Evolutionary conservation across 2,329 filamentous ascomycete species (phyloP).

Genomic region (Aspergillus versicolor): DNA sequence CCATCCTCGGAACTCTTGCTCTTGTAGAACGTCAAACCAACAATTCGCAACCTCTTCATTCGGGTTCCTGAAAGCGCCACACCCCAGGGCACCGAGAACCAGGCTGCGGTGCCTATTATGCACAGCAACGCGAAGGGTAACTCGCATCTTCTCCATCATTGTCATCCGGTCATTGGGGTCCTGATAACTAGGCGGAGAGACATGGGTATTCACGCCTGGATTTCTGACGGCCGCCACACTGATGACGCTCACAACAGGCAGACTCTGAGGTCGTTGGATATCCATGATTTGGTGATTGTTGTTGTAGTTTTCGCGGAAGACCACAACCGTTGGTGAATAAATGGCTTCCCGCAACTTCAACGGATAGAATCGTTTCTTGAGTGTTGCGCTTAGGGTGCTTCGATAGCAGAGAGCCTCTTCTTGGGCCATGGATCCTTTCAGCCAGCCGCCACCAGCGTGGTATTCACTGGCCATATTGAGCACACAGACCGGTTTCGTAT

Average conservation of each 20-base stretch:
- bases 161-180: constrained; percentile 48
- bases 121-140: constrained; percentile 61
- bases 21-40: constrained; percentile 61
- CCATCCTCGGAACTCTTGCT: constrained; percentile 64
- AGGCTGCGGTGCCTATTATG: constrained; percentile 56
- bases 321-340: constrained; percentile 61
- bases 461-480: constrained; percentile 65
- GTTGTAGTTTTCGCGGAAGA: constrained; percentile 55
- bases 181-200: constrained; percentile 36
- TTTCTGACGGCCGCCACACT: constrained; percentile 58
- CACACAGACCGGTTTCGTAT: constrained; percentile 52
- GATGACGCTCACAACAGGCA: constrained; percentile 59
- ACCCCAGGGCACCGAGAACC: constrained; percentile 68
- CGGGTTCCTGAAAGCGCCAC: constrained; percentile 66
- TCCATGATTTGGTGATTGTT: constrained; percentile 51
- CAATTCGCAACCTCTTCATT: constrained; percentile 60
- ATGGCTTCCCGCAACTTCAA: constrained; percentile 51
- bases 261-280: constrained; percentile 28
- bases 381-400: constrained; percentile 44
- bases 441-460: constrained; percentile 63
- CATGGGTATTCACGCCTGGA: constrained; percentile 33
- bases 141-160: constrained; percentile 63
- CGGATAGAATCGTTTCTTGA: constrained; percentile 54
- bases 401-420: constrained; percentile 70
- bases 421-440: constrained; percentile 62